Base-by-base conservation (phyloP, 2,329 filamentous ascomycete genomes). In the Capronia epimyces region DNA sequence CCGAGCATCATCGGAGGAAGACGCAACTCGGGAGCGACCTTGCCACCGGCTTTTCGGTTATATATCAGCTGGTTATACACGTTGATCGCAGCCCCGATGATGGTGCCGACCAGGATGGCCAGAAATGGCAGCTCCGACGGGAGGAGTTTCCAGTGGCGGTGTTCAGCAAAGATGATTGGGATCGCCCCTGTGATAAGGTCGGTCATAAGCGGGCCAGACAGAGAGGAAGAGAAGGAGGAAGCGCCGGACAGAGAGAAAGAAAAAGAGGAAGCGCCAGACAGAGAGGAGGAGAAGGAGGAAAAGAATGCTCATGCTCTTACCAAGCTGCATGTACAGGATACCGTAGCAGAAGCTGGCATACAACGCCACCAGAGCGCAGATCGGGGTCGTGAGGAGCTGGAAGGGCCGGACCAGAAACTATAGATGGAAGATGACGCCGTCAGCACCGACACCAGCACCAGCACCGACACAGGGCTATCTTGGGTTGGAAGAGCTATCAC, bases 271-370 rank as follows among this genome's bases (percentile, higher is more conserved):
- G n/a, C n/a, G n/a, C n/a, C n/a, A n/a, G n/a, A n/a, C n/a, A n/a
- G n/a, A n/a, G n/a, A n/a, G n/a, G n/a, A n/a, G n/a, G n/a, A n/a
- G n/a, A n/a, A n/a, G n/a, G n/a, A n/a, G n/a, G n/a, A n/a, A n/a
- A n/a, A n/a, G n/a, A n/a, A n/a, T n/a, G n/a, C n/a, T n/a, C n/a
- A n/a, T n/a, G n/a, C n/a, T n/a, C 48, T 43, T 13, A 55, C 53
- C 53, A 61, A 78, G 75, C 55, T 77, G 57, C 59, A 61, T 60
- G 48, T 61, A 79, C 31, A 78, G 66, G 13, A 76, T 72, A n/a
- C 75, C 72, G 47, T 78, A 79, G 9, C 73, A 69, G 46, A 79
- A 71, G 1, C 75, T 71, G 49, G 77, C 70, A 58, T 79, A 78
- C 10, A 58, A 22, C 27, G 57, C 52, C 32, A 76, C 68, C 1